Evolutionary conservation across 495 filamentous ascomycete species (phyloP), one percentile per base, ranked within the genome.

Genomic region (Parathielavia hyrcaniae): DNA sequence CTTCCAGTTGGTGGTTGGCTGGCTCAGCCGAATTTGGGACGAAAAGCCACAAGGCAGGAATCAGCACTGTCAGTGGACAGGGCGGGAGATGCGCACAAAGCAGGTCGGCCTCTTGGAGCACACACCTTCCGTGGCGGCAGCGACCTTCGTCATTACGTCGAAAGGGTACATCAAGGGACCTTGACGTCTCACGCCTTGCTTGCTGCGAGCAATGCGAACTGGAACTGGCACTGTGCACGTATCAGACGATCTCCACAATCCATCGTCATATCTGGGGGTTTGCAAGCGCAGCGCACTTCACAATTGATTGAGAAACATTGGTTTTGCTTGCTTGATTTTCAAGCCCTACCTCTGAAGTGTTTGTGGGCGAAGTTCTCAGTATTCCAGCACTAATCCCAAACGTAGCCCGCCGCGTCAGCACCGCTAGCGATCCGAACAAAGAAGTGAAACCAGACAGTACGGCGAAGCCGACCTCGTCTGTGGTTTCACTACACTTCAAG

Each of bases 321-420:
- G n/a, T n/a, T 56, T 13, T 38, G n/a, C 8, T 38, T 48, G 30
- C 17, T 32, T 39, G 35, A 2, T 57, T 16, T 5, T 19, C 35
- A 58, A 58, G 32, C 55, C 55, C 48, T 51, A 58, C n/a, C n/a
- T n/a, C n/a, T n/a, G n/a, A n/a, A n/a, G 44, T 35, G 44, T 57
- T 57, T 57, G 39, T 57, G 55, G 39, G 34, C 19, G 41, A 39
- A 22, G 39, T 39, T 51, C 12, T 20, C 20, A 1, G 17, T 0
- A 35, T 30, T 2, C 26, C 6, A 39, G 11, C 11, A 39, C 7
- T 2, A 34, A 32, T 44, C 5, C 14, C 23, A 54, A 41, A 35
- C 20, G 39, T 10, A 40, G 16, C 35, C 22, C 10, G n/a, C 44
- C 19, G 34, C 6, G 6, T 12, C 34, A 26, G 20, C 32, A 7